Base-by-base conservation (phyloP, 164 flowering plant genomes). In the Vitis labrusca region DNA sequence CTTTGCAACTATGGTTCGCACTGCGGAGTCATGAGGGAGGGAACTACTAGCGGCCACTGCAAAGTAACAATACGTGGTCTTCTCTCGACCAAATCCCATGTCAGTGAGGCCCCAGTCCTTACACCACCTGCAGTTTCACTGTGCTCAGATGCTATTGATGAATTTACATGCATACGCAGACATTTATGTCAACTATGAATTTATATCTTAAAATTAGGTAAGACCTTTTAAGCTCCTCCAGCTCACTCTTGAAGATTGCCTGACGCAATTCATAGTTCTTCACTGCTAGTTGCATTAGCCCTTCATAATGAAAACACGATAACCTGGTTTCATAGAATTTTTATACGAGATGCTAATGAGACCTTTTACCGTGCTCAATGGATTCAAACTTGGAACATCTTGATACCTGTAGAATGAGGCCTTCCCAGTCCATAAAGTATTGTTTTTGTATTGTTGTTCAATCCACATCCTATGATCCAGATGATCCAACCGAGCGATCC, bases 401-500 rank as follows among this genome's bases (percentile, higher is more conserved):
- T 32, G 0, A 32, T 32, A 32, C 44, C 44, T 32, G 44, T 32
- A 32, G 44, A 32, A 32, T 32, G 44, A 32, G 44, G 44, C 44
- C 6, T 7, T 32, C 44, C 44, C 44, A 32, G 44, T 66, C 76
- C 73, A 77, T 10, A 68, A 49, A 65, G 56, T 50, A 50, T 56
- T 57, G 9, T 8, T 64, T 8, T 69, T 16, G 3, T 32, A 32
- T 7, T 73, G 65, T 11, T 69, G 68, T 65, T 77, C 79, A 15
- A 77, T 77, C 73, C 79, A 72, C 62, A 61, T 48, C 48, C 84
- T 82, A 19, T 84, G 82, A 44, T 80, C 82, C 9, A 82, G 64
- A 65, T 77, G 85, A 64, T 82, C 84, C 71, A 82, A 11, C 16
- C 84, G 73, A 67, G 81, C 74, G 14, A 73, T 59, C 86, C 86